A percentile compares a stretch with the other conserved stretches of the same genome.
These are phyloP conservation scores for Rubia peregrina DNA, from an alignment of 305 asterid species.

Conservation along the genomic window DNA sequence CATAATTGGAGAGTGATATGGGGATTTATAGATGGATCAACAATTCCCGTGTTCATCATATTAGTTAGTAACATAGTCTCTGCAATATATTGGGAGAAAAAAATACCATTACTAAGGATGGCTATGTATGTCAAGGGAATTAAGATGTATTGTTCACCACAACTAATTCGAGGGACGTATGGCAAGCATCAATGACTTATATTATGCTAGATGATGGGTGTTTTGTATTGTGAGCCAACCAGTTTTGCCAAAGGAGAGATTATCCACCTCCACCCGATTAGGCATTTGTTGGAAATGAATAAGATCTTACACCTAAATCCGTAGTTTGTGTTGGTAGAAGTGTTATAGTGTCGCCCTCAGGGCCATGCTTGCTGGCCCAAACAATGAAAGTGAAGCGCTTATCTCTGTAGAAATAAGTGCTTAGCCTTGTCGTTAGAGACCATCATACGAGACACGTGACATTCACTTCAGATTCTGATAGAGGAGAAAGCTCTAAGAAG, in stretches of 20 bases:
- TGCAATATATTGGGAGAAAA: slow-evolving; percentile 96
- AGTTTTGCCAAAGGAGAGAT: slow-evolving; percentile 83
- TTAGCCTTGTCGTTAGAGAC: slow-evolving; percentile 70
- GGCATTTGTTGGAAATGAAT: slow-evolving; percentile 54
- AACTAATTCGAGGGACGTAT: slow-evolving; percentile 75
- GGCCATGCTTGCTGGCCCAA: slow-evolving; percentile 84
- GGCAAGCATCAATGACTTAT: slow-evolving; percentile 98
- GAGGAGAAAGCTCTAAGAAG: slow-evolving; percentile 36
- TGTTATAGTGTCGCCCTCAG: slow-evolving; percentile 80
- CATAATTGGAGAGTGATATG: slow-evolving; percentile 48
- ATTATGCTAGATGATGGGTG: slow-evolving; percentile 93
- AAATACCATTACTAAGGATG: slow-evolving; percentile 87
- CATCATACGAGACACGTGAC: slow-evolving; percentile 58
- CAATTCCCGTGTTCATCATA: slow-evolving; percentile 80
- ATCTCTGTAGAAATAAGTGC: slow-evolving; percentile 66
- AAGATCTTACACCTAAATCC: slow-evolving; percentile 66
- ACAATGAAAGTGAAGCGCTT: slow-evolving; percentile 77
- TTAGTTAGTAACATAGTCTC: slow-evolving; percentile 88
- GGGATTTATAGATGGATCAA: slow-evolving; percentile 96
- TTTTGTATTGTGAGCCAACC: slow-evolving; percentile 86
- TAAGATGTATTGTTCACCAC: slow-evolving; percentile 92
- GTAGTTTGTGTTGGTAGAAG: slow-evolving; percentile 95
- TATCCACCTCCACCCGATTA: slow-evolving; percentile 93
- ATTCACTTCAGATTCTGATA: slow-evolving; percentile 51
- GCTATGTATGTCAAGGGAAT: slow-evolving; percentile 91